Percentiles rank a stretch among this genome's conserved stretches.
Evolutionary conservation across 2,329 filamentous ascomycete genomes (phyloP).

Genomic region (Colletotrichum lupini): DNA sequence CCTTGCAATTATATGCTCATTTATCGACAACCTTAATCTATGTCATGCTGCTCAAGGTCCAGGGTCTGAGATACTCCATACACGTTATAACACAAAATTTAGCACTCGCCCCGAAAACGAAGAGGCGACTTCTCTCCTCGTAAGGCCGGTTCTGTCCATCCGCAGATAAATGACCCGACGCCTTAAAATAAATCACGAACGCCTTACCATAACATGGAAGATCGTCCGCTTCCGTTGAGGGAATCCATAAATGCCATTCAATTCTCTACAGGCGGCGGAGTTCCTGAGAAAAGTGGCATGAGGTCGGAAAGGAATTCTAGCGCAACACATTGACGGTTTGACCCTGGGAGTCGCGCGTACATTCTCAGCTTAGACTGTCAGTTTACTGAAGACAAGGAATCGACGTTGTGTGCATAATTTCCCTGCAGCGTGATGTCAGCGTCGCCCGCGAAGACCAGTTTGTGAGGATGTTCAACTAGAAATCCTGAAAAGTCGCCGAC

Average conservation of each 20-base stretch:
- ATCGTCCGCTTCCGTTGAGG: not conserved
- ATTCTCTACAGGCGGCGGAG: not conserved
- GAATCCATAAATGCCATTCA: not conserved
- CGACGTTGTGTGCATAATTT: not conserved
- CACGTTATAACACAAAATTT: not conserved
- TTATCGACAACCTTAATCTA: not conserved
- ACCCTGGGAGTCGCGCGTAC: not conserved
- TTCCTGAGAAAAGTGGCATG: not conserved
- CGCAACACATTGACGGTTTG: not conserved
- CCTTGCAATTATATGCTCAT: not conserved
- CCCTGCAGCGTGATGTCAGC: not conserved
- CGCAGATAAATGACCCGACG: not conserved
- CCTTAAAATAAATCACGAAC: not conserved
- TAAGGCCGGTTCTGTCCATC: not conserved
- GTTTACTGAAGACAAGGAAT: not conserved
- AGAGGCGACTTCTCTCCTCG: not conserved
- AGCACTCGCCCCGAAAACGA: not conserved
- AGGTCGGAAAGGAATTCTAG: not conserved
- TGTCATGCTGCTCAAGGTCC: not conserved
- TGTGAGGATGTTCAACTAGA: not conserved
- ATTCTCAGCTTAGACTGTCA: not conserved
- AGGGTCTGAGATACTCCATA: not conserved
- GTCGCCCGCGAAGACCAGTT: not conserved
- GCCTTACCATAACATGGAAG: too few relatives aligned
- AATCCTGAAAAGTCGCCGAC: too few relatives aligned